Evolutionary conservation across 345 rosid genomes (phyloP).

Genomic region (Salix arbutifolia): DNA sequence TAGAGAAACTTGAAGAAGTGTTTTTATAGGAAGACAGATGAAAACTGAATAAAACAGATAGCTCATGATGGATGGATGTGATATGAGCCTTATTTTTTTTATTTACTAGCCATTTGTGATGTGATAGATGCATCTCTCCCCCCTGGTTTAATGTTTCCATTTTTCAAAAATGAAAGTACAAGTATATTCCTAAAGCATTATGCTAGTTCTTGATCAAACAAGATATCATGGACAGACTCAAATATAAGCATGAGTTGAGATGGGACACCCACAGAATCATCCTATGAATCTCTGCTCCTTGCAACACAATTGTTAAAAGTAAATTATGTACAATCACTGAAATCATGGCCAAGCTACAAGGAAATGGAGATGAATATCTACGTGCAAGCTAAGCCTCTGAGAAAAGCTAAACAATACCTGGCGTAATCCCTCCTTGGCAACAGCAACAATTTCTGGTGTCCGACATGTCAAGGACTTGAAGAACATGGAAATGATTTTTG

Average conservation of each 20-base stretch:
- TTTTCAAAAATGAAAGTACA: neutral
- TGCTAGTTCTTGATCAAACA: neutral
- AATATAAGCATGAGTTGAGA: neutral
- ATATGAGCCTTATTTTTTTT: neutral
- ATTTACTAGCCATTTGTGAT: neutral
- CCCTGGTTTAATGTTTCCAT: neutral
- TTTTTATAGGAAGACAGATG: neutral
- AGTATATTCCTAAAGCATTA: neutral
- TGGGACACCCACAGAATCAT: neutral
- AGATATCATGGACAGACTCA: neutral
- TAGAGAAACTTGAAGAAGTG: neutral
- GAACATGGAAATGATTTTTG: slow-evolving; percentile 96
- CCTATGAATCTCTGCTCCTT: neutral
- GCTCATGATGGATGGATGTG: neutral
- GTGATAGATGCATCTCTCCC: neutral
- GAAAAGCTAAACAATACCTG: slow-evolving; percentile 59
- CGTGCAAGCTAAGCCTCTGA: neutral
- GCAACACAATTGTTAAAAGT: neutral
- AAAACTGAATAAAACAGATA: too few relatives aligned
- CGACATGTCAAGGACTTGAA: slow-evolving; percentile 94
- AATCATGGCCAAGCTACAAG: neutral
- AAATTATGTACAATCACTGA: neutral
- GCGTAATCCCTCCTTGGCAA: slow-evolving; percentile 96
- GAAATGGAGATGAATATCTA: neutral
- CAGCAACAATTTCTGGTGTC: slow-evolving; percentile 93